Evolutionary conservation across 1,284 basidiomycete genomes (phyloP), one percentile per base, ranked within the genome.

Genomic region (Hemileia vastatrix): DNA sequence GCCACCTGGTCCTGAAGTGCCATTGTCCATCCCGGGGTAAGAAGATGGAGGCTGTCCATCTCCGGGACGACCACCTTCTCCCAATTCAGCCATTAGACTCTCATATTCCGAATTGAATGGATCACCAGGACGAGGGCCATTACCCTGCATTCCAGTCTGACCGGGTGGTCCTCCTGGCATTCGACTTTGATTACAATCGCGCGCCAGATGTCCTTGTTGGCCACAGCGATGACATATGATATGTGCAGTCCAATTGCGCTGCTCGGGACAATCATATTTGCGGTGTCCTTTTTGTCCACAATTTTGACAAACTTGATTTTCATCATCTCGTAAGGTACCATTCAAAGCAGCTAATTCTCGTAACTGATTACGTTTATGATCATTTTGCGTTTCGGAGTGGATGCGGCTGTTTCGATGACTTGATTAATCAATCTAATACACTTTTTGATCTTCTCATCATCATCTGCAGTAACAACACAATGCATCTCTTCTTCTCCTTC

Each of bases 401-500:
- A 97, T 2, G 94, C 94, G 62, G 94, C 93, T 21, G 93, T 97
- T 78, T 97, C 94, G 66, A 99, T 98, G 69, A 99, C 95, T 75
- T 78, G 87, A 79, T 99, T 97, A 76, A 99, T 98, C 80, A 98
- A 81, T 73, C 81, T 87, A 52, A 98, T 92, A 77, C 94, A 98
- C 21, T 81, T 78, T 70, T 84, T 81, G 66, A 99, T 92, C 76
- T 94, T 93, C 50, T 89, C 88, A 64, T 95, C 88, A 63, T 86
- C 81, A 66, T 99, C 95, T 73, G 84, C 93, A 74, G 89, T 86
- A 69, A 99, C 87, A 66, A 98, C 84, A 79, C 95, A 98, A 77
- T 99, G 94, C 71, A 99, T 83, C 78, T 98, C 95, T 79, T 98
- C 94, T n/a, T n/a, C n/a, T n/a, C n/a, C n/a, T 76, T 97, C 94